Percentiles rank a stretch among this genome's conserved stretches.
Evolutionary conservation across 1,284 basidiomycete species (phyloP).

Genomic region (Trichosporon sp.): DNA sequence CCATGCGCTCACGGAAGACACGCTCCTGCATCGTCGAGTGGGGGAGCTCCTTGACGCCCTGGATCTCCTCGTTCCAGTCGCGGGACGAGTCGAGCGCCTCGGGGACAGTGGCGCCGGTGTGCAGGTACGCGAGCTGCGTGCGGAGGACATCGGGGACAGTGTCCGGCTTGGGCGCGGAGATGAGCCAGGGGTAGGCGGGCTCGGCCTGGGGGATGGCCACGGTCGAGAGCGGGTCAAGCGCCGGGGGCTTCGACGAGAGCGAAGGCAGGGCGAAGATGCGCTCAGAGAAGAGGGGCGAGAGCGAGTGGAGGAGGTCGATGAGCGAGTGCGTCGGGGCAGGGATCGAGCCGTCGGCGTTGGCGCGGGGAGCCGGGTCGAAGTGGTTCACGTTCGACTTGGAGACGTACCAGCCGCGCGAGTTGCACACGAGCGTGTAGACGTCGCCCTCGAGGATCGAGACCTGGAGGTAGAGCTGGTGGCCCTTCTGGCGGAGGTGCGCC

Average conservation of each 20-base stretch:
- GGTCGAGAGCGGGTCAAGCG: slow-evolving; percentile 55
- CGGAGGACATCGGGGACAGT: slow-evolving; percentile 60
- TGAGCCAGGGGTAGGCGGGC: slow-evolving; percentile 62
- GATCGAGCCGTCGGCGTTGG: slow-evolving; percentile 39
- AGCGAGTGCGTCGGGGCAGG: slow-evolving; percentile 58
- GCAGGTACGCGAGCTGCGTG: slow-evolving; percentile 62
- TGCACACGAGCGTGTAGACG: slow-evolving; percentile 60
- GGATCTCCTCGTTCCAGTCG: slow-evolving; percentile 66
- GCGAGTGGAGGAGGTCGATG: slow-evolving; percentile 61
- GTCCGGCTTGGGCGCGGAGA: slow-evolving; percentile 50
- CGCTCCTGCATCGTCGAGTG: slow-evolving; percentile 59
- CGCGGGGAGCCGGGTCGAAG: slow-evolving; percentile 58
- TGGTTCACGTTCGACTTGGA: slow-evolving; percentile 58
- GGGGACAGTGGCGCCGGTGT: slow-evolving; percentile 60
- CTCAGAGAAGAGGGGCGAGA: slow-evolving; percentile 56
- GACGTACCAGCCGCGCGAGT: slow-evolving; percentile 62
- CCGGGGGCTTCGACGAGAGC: slow-evolving; percentile 41
- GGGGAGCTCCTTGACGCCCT: slow-evolving; percentile 62
- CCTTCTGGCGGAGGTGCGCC: slow-evolving; percentile 60
- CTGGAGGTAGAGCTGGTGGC: slow-evolving; percentile 63
- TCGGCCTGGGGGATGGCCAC: slow-evolving; percentile 61
- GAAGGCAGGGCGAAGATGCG: slow-evolving; percentile 51
- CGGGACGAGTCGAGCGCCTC: slow-evolving; percentile 61
- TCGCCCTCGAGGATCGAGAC: slow-evolving; percentile 63
- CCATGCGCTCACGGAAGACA: slow-evolving; percentile 62